These are phyloP conservation scores for Clarireedia sp. DNA, from an alignment of 2,329 filamentous ascomycete genomes.

Conservation along the genomic window DNA sequence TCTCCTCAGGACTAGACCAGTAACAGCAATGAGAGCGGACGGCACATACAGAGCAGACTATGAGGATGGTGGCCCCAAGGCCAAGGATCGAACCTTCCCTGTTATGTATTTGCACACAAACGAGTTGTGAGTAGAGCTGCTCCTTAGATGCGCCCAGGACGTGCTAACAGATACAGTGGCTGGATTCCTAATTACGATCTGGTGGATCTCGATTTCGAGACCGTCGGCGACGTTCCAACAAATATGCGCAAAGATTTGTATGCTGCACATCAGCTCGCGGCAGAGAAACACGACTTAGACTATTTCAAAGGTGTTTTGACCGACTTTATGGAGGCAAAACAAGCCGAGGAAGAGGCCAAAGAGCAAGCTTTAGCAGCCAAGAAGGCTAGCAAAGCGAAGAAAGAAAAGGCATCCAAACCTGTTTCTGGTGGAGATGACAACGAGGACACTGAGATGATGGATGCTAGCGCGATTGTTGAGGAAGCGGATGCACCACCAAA, in stretches of 20 bases:
- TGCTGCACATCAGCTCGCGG: conserved; percentile 71
- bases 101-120: conserved; percentile 95
- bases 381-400: conserved; percentile 33
- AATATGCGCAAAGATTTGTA: conserved; percentile 77
- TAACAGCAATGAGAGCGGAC: conserved; percentile 73
- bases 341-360: conserved; percentile 42
- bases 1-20: conserved; percentile 70
- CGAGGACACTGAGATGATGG: conserved; percentile 54
- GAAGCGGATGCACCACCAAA: conserved; percentile 39
- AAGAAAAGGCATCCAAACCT: conserved; percentile 34
- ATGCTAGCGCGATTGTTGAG: conserved; percentile 43
- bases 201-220: conserved; percentile 65
- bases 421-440: conserved; percentile 44
- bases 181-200: conserved; percentile 87
- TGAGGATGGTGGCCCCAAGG: conserved; percentile 78
- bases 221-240: conserved; percentile 57
- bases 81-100: conserved; percentile 77
- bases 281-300: conserved; percentile 67
- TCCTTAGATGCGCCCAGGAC: neutral
- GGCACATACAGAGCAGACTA: conserved; percentile 84
- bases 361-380: conserved; percentile 40
- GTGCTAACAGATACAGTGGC: conserved; percentile 47
- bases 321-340: conserved; percentile 59
- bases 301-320: conserved; percentile 77
- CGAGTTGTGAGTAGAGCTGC: conserved; percentile 74